A percentile compares a stretch with the other conserved stretches of the same genome.
These are phyloP conservation scores for Adansonia grandidieri DNA, from an alignment of 441 rosid genomes.

Conservation along the genomic window DNA sequence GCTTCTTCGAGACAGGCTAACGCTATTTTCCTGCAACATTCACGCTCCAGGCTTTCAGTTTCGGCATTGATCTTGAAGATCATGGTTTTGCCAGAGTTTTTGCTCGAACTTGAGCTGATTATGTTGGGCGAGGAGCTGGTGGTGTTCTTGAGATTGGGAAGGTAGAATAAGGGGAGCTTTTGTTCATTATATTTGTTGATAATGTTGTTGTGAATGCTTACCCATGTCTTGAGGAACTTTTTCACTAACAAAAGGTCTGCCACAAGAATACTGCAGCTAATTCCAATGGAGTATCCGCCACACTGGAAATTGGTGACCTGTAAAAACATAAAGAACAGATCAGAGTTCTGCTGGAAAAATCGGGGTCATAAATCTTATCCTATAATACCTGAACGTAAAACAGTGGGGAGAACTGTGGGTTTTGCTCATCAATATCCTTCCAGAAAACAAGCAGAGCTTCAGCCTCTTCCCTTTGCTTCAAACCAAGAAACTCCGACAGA, in stretches of 20 bases:
- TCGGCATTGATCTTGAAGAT: slow-evolving; percentile 31
- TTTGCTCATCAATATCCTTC: slow-evolving; percentile 67
- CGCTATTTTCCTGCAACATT: slow-evolving; percentile 30
- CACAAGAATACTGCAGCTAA: slow-evolving; percentile 73
- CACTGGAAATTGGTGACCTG: slow-evolving; percentile 83
- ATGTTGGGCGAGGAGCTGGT: not conserved
- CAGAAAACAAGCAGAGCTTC: slow-evolving; percentile 69
- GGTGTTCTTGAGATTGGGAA: slow-evolving; percentile 43
- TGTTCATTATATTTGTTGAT: slow-evolving; percentile 30
- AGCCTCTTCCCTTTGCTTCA: slow-evolving; percentile 41
- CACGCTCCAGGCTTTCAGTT: slow-evolving; percentile 10
- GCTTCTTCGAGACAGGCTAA: slow-evolving; percentile 41
- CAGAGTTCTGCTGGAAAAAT: not conserved
- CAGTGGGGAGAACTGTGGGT: slow-evolving; percentile 73
- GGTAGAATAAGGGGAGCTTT: slow-evolving; percentile 55
- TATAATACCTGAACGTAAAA: slow-evolving; percentile 60
- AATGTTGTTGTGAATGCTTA: slow-evolving; percentile 49
- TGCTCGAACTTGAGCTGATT: slow-evolving; percentile 40
- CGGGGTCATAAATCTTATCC: not conserved
- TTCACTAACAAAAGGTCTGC: slow-evolving; percentile 54
- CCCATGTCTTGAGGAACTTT: slow-evolving; percentile 62
- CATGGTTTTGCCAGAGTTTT: slow-evolving; percentile 38
- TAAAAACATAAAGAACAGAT: not conserved
- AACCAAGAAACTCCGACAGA: slow-evolving; percentile 56
- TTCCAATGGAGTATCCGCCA: slow-evolving; percentile 85